Evolutionary conservation across 2,329 filamentous ascomycete species (phyloP), one percentile per base, ranked within the genome.

Genomic region (Beauveria varroae): DNA sequence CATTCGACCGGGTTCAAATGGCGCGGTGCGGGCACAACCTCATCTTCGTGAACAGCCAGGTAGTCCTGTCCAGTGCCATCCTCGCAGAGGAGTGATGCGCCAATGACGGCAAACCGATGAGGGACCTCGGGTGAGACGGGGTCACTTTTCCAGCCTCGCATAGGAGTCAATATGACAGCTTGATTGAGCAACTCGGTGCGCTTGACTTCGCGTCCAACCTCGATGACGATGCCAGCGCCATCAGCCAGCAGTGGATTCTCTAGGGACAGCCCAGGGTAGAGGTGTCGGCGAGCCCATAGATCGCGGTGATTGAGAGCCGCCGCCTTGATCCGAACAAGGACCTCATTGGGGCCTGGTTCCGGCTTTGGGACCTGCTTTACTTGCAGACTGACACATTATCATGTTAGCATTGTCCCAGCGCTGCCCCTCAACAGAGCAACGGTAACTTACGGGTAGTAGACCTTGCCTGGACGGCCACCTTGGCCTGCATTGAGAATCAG

Each of bases 281-380:
- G 85, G 70, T 93, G 88, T 73, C 95, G 92, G 61, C 93, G 90
- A 74, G 96, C 89, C 78, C 97, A 98, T 67, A 96, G 85, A 74
- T 98, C 93, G 68, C 93, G 89, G 78, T 98, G 93, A 78, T 98
- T 98, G 55, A 98, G 86, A 12, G 93, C 89, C 1, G 88, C 90
- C 56, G 92, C 90, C 43, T 84, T 82, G 69, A 98, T 79, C 68
- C 85, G 86, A 64, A 98, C 78, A 5, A 96, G 79, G 65, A 96
- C 78, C 72, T 97, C 82, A 64, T 79, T 79, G 14, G 83, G 82
- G 28, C 84, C 81, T 0, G 88, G 88, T 2, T 77, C 79, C 26
- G 88, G 88, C 64, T 81, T 79, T 60, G 87, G 81, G 16, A 88
- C 75, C 34, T 85, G 77, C 64, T 84, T 85, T 59, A 90, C 71